Base-by-base conservation (phyloP, 768 basidiomycete species). In the Leccinum disarticulatum region DNA sequence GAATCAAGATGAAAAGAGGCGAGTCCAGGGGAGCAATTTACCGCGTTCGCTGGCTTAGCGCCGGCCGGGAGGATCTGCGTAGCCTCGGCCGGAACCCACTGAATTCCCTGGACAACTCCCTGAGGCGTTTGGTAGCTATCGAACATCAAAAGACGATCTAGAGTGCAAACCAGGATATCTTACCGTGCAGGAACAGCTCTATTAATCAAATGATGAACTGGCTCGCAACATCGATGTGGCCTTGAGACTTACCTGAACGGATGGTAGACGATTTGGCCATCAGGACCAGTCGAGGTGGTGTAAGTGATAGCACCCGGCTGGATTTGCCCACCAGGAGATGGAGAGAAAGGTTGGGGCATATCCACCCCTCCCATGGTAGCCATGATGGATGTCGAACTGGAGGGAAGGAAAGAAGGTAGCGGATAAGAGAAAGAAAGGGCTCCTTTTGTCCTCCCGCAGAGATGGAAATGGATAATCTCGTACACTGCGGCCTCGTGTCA, bases 111-210 rank as follows among this genome's bases (percentile, higher is more conserved):
- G 33, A 91, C 83, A 28, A 88, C 63, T 7, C 89, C 90, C 64
- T 78, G 80, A 10, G 85, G 75, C 1, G 88, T 91, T 66, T 87
- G 84, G 75, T 92, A 92, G 67, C 90, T 91, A 61, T 38, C 48
- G 61, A 49, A 50, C 48, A 57, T 65, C 36, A 64, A 59, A 58
- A 46, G 41, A 52, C 31, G 56, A 58, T 46, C 55, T 22, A 13
- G 33, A 27, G 46, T 31, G 19, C 19, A n/a, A 14, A 56, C 15
- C 13, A 33, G n/a, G 22, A 38, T 55, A 48, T 72, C 76, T 55
- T 69, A 89, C 90, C 88, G 90, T 41, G 89, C 88, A 58, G 86
- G 73, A 43, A 90, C 86, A 57, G 88, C 89, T 76, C 89, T 91
- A 59, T 38, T 58, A 43, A 64, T 67, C 43, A 47, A 54, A 58